Evolutionary conservation across 495 filamentous ascomycete species (phyloP).

Genomic region (Podospora appendiculata): DNA sequence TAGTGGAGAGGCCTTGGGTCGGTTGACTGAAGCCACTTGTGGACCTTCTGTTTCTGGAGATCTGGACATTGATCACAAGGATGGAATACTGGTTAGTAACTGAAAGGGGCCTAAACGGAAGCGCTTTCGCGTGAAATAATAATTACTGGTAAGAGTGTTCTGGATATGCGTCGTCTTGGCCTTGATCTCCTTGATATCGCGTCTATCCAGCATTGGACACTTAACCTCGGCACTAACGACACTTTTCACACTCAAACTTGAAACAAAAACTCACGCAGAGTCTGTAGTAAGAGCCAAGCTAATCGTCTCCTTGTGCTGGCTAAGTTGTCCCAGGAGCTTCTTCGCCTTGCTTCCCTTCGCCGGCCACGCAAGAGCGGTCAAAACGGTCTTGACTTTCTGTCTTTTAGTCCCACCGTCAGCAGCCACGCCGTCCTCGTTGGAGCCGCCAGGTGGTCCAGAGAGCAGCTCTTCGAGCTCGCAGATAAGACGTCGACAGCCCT

Average conservation of each 20-base stretch:
- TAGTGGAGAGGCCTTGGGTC: constrained; percentile 14
- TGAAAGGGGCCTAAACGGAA: not conserved
- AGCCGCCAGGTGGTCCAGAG: no score
- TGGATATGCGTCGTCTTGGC: not conserved
- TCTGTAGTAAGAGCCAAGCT: not conserved
- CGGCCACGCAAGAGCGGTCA: no score
- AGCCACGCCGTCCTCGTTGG: no score
- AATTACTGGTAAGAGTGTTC: not conserved
- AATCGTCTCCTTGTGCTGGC: no score
- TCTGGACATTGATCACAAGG: not conserved
- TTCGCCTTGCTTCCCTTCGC: no score
- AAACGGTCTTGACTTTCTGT: no score
- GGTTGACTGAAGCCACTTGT: constrained; percentile 1
- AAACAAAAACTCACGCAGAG: not conserved
- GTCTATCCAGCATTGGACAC: no score
- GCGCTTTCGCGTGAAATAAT: not conserved
- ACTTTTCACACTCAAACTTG: not conserved
- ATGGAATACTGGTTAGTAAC: not conserved
- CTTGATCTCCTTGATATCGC: constrained; percentile 1
- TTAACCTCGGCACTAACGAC: not conserved
- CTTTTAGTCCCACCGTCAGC: no score
- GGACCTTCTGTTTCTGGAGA: not conserved
- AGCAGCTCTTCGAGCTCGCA: no score
- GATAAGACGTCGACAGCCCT: not conserved
- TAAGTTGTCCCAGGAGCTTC: no score